phyloP scores from a whole-genome alignment of 2,329 filamentous ascomycete species.

The Endoconidiophora laricicola region DNA sequence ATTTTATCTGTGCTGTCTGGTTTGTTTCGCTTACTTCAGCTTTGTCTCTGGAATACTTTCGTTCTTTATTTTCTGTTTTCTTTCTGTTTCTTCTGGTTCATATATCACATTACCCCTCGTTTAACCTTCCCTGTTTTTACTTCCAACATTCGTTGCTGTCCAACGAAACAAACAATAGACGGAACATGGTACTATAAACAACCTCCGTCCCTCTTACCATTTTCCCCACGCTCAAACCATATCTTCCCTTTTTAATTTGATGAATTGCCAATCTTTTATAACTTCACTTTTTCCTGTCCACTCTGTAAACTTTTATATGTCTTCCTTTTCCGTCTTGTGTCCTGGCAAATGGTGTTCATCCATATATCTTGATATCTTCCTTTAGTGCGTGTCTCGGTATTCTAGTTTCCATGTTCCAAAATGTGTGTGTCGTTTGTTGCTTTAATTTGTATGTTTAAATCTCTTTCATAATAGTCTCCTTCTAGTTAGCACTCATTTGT shows the following conservation, averaged over 20 bases:
- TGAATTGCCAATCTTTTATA: background rate
- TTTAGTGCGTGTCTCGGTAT: too few species aligned
- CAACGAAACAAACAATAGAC: background rate
- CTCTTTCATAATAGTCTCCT: too few species aligned
- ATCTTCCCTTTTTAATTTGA: constrained; percentile 2
- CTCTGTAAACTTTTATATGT: background rate
- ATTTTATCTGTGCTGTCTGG: constrained; percentile 1
- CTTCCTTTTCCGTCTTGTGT: background rate
- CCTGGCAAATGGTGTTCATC: too few species aligned
- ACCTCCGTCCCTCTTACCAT: background rate
- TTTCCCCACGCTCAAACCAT: background rate
- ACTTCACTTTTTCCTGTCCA: background rate
- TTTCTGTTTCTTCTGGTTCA: too few species aligned
- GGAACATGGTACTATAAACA: too few species aligned
- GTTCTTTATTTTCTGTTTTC: too few species aligned
- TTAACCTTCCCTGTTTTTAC: background rate
- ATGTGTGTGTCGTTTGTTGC: background rate
- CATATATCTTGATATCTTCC: too few species aligned
- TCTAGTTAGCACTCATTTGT: background rate
- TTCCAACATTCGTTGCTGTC: background rate
- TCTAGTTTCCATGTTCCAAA: background rate
- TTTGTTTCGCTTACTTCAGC: background rate
- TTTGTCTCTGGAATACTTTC: too few species aligned
- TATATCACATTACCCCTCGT: too few species aligned
- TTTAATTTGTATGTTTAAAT: background rate